Evolutionary conservation across 2,329 filamentous ascomycete genomes (phyloP).

Genomic region (Rhinocladiella similis): DNA sequence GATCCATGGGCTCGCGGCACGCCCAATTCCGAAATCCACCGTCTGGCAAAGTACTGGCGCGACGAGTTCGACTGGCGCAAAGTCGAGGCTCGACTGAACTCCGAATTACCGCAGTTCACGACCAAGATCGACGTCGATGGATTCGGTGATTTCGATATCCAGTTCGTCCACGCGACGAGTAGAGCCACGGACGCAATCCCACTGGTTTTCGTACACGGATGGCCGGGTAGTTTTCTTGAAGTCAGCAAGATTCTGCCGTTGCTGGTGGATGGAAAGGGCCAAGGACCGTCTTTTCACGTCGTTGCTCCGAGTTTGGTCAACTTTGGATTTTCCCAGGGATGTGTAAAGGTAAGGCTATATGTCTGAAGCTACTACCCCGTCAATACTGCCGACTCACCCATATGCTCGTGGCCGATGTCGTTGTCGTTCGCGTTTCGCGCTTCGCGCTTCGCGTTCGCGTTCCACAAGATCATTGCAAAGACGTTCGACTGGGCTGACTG

Average conservation of each 20-base stretch:
- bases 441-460: too few species aligned
- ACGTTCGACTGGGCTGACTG: too few species aligned
- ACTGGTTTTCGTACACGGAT: slow-evolving; percentile 38
- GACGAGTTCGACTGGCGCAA: slow-evolving; percentile 59
- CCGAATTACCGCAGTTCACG: slow-evolving; percentile 55
- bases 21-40: slow-evolving; percentile 39
- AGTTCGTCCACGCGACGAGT: slow-evolving; percentile 27
- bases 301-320: slow-evolving; percentile 57
- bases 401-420: too few species aligned
- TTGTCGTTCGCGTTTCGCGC: too few species aligned
- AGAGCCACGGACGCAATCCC: slow-evolving; percentile 30
- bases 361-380: too few species aligned
- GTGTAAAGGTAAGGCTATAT: slow-evolving; percentile 48
- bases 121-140: slow-evolving; percentile 52
- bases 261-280: slow-evolving; percentile 34
- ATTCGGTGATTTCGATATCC: slow-evolving; percentile 63
- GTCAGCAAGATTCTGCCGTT: slow-evolving; percentile 60
- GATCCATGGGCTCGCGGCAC: slow-evolving; percentile 49
- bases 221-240: slow-evolving; percentile 41
- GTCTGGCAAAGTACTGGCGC: slow-evolving; percentile 38
- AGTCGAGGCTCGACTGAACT: slow-evolving; percentile 59
- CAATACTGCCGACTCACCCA: too few species aligned
- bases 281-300: slow-evolving; percentile 52
- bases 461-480: too few species aligned
- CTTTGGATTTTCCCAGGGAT: slow-evolving; percentile 54